Evolutionary conservation across 2,329 filamentous ascomycete genomes (phyloP), one percentile per base, ranked within the genome.

Genomic region (Exophiala aquamarina): DNA sequence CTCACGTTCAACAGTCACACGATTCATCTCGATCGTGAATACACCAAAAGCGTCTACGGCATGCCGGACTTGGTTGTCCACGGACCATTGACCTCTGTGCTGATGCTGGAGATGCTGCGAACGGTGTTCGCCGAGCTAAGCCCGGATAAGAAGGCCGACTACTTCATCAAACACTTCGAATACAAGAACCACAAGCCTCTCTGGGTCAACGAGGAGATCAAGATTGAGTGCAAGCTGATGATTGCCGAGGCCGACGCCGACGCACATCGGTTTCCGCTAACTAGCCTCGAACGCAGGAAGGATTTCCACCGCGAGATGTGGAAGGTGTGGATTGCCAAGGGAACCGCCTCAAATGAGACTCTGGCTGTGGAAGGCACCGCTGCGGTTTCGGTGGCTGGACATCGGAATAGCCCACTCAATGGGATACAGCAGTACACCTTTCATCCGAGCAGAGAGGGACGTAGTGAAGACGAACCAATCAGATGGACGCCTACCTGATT

Each of bases 1-100:
- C 79, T 98, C 26, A 92, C 87, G 2, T 91, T 89, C 73, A 98
- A 98, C 67, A 89, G 89, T 1, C 93, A 98, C 68, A 76, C 79
- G 13, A 96, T 98, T 58, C 93, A 98, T 69, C 76, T 95, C 17
- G 87, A 96, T 65, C 78, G 76, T 1, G 63, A 76, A 34, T 94
- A 89, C 68, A 83, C 83, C 41, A 77, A 77, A 31, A 71, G 79
- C 10, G 72, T 83, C 10, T 93, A 97, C 66, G 87, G 87, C 9
- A 84, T 94, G 64, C 76, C 76, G 4, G 79, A 83, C 50, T 73
- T 89, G 19, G 76, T 97, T 13, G 87, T 97, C 45, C 93, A 97
- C 61, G 93, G 93, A 0, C 92, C 93, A 1, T 72, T 98, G 44
- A 83, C 82, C 1, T 76, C 94, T 32, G 84, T 85, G 0, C 72